Base-by-base conservation (phyloP, 1,284 basidiomycete genomes). In the Trichosporon asahii region DNA sequence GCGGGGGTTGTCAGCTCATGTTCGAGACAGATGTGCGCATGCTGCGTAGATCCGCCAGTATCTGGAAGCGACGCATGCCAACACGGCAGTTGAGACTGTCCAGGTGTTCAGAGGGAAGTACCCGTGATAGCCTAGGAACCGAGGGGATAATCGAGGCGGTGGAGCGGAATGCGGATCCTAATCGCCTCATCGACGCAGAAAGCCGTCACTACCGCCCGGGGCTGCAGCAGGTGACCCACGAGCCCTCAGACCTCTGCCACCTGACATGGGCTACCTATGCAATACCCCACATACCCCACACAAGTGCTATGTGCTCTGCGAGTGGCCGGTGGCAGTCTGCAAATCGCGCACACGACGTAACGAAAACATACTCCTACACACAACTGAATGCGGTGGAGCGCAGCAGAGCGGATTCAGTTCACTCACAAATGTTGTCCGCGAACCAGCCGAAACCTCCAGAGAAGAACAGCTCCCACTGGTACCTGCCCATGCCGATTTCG, bases 381-480 rank as follows among this genome's bases (percentile, higher is more conserved):
- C 31, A 9, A 33, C 7, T 33, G 31, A 9, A 33, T 33, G 7
- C 31, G 31, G 64, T 29, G 35, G 64, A 65, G 64, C 25, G 25
- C 33, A 64, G 61, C 35, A 21, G 21, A 21, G n/a, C 31, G 31
- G 31, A 33, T 33, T 33, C 31, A 64, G n/a, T 21, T 4, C 33
- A 74, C 73, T 73, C 71, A 74, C 87, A 88, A 68, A 88, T 78
- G 72, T 88, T 87, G 86, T 76, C 72, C n/a, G 71, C 75, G 61
- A 75, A 77, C 77, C 77, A 78, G 44, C 77, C 77, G 55, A 80
- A 78, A 15, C 77, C 89, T 49, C 87, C 85, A 8, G 89, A 82
- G 66, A 86, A 71, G 74, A 89, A 89, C 40, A 90, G 84, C 79
- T 89, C 87, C 72, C 84, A 81, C 76, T 90, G 89, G 80, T 89